Conservation (phyloP, 345 rosid genomes). For the Hevea brasiliensis region DNA sequence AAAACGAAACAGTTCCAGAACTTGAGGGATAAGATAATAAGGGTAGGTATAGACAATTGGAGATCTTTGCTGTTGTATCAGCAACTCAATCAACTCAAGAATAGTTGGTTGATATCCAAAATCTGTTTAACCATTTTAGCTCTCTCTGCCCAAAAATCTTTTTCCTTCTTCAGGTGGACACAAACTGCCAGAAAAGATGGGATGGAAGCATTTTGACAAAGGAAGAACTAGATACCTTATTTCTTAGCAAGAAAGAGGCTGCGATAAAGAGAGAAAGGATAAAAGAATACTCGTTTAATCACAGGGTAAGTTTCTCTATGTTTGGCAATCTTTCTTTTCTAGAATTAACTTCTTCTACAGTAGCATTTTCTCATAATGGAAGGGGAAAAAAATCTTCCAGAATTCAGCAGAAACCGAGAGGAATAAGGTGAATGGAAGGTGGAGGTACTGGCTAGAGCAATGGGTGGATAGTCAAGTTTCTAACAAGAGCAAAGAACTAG, state of each 20-base stretch:
- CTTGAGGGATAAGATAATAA: constrained; percentile 53
- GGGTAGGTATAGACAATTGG: constrained; percentile 30
- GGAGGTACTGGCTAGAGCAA: constrained; percentile 85
- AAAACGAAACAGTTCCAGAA: constrained; percentile 46
- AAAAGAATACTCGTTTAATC: constrained; percentile 58
- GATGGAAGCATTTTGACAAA: constrained; percentile 77
- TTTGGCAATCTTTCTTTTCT: not conserved
- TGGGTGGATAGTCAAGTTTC: constrained; percentile 79
- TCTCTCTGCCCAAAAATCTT: not conserved
- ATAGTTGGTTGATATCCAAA: not conserved
- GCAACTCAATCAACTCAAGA: not conserved
- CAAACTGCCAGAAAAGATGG: constrained; percentile 70
- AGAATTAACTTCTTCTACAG: not conserved
- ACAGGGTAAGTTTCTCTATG: constrained; percentile 51
- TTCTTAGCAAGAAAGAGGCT: constrained; percentile 73
- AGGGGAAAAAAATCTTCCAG: constrained; percentile 33
- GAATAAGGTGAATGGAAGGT: constrained; percentile 56
- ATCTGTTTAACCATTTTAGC: not conserved
- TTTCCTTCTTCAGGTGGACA: constrained; percentile 53
- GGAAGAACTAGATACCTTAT: constrained; percentile 65
- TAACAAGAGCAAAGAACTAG: constrained; percentile 64
- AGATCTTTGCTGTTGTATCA: not conserved
- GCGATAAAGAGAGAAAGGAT: constrained; percentile 60
- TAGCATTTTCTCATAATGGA: not conserved
- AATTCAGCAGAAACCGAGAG: constrained; percentile 77